Evolutionary conservation across 139 green algal genomes (phyloP), one percentile per base, ranked within the genome.

Genomic region (Tetradesmus obliquus): DNA sequence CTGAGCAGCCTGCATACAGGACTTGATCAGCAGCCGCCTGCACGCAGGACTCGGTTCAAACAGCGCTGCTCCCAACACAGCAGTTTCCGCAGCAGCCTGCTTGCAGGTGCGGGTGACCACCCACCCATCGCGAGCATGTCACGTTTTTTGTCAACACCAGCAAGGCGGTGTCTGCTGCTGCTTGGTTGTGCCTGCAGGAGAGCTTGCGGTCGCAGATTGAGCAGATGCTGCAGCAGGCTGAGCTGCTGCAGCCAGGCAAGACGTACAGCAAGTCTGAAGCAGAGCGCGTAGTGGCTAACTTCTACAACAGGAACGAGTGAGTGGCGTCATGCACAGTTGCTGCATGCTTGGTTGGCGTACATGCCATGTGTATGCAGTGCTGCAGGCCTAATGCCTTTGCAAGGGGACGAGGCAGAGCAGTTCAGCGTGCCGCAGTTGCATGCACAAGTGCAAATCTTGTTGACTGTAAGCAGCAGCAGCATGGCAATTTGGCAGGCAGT

Each of bases 231-330:
- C 66, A 76, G 66, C 15, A n/a, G n/a, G 66, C 15, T 6, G 17
- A 76, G 66, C 1, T 76, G 66, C 66, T 76, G 66, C 66, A 24
- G 66, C 66, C 66, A 24, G 66, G 66, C 66, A 76, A n/a, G 66
- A 76, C 17, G 1, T 76, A 76, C 66, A 76, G 66, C 66, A 76
- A 24, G 17, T 17, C 15, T 24, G 66, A 76, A 19, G 66, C 66
- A 3, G 17, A 76, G n/a, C 66, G 66, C 66, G 2, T 24, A 24
- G 66, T 76, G 17, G 66, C 66, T 3, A 24, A n/a, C 66, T 76
- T 76, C 66, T 76, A 76, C 66, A 76, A 76, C 66, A 76, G 66
- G 66, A n/a, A 76, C 66, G 66, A 76, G 66, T 76, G 66, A 76
- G 66, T 76, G 66, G 32, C 32, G 32, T 45, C 32, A 45, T 45